Conservation (phyloP, 2,329 filamentous ascomycete species). For the Mollisia scopiformis region DNA sequence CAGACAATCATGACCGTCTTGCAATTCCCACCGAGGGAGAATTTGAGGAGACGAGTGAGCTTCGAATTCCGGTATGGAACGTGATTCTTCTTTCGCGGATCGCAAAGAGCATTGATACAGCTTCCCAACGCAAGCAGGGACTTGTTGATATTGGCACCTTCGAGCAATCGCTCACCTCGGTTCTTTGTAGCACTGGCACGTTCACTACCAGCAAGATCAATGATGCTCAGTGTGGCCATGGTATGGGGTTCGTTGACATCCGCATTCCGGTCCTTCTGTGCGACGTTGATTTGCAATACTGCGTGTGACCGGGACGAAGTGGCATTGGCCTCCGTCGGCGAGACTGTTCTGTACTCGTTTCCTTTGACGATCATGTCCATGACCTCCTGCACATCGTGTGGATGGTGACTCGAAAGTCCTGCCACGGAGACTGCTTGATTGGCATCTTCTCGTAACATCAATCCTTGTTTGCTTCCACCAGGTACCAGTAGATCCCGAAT, state of each 20-base stretch:
- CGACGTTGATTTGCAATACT: constrained; percentile 94
- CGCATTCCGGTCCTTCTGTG: constrained; percentile 92
- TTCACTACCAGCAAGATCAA: constrained; percentile 95
- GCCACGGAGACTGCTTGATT: constrained; percentile 91
- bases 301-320: constrained; percentile 97
- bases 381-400: constrained; percentile 89
- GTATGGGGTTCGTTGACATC: constrained; percentile 93
- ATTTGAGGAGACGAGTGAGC: constrained; percentile 91
- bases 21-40: constrained; percentile 96
- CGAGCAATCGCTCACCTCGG: constrained; percentile 83
- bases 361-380: constrained; percentile 99
- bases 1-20: constrained; percentile 99
- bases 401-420: constrained; percentile 88
- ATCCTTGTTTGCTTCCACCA: constrained; percentile 73
- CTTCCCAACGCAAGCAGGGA: constrained; percentile 91
- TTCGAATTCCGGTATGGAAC: constrained; percentile 98
- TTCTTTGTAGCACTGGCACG: constrained; percentile 97
- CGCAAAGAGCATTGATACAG: constrained; percentile 98
- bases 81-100: constrained; percentile 87
- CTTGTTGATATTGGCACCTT: constrained; percentile 99
- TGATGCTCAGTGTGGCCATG: constrained; percentile 97
- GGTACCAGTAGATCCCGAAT: constrained; percentile 94
- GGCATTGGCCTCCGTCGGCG: constrained; percentile 94
- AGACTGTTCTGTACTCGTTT: constrained; percentile 94
- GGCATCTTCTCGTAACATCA: constrained; percentile 93